These are phyloP conservation scores for Microbotryum scabiosae DNA, from an alignment of 1,284 basidiomycete species.

Conservation along the genomic window DNA sequence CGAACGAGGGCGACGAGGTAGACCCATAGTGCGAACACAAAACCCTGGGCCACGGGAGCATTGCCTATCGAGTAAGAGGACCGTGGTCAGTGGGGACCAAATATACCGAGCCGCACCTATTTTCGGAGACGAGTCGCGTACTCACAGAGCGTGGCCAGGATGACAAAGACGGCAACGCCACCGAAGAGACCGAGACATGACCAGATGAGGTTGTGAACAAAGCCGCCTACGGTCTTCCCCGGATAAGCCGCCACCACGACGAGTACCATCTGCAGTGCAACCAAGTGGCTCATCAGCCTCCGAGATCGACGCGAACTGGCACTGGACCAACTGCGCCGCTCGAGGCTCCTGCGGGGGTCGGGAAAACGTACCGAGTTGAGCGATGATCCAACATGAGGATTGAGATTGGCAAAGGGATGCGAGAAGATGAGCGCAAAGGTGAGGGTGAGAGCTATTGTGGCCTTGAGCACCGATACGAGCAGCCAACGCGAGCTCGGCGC, in stretches of 20 bases:
- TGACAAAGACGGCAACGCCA: constrained; percentile 11
- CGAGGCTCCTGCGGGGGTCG: not conserved
- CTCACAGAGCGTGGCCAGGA: constrained; percentile 16
- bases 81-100: not conserved
- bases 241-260: constrained; percentile 21
- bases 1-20: constrained; percentile 21
- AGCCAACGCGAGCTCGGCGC: not conserved
- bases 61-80: not conserved
- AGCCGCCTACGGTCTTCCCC: constrained; percentile 15
- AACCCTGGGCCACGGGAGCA: constrained; percentile 23
- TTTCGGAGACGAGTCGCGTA: not conserved
- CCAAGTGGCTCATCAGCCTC: not conserved
- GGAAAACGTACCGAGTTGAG: not conserved
- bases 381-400: not conserved
- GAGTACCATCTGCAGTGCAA: constrained; percentile 4
- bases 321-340: no score
- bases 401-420: not conserved
- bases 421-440: not conserved
- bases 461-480: constrained; percentile 4
- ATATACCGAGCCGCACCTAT: not conserved
- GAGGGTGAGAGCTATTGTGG: constrained; percentile 10
- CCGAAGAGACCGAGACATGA: constrained; percentile 3
- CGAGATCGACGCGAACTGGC: no score
- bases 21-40: constrained; percentile 23
- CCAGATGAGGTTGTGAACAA: constrained; percentile 16